Evolutionary conservation across 2,329 filamentous ascomycete genomes (phyloP), one percentile per base, ranked within the genome.

Genomic region (Calonectria henricotiae): DNA sequence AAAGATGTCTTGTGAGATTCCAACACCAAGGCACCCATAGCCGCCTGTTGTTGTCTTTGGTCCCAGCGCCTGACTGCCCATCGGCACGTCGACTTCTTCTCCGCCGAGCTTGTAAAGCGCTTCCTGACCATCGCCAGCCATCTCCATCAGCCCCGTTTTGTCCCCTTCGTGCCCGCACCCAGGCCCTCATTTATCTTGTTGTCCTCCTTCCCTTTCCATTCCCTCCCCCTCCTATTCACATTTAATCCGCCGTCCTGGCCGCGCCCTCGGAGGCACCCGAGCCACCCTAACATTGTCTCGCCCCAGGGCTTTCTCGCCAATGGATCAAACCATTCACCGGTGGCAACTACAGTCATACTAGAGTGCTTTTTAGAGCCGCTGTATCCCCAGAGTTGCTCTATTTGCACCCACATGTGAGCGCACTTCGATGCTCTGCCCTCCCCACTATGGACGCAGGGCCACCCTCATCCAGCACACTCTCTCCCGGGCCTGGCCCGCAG

Each of bases 401-500:
- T 30, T 67, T 51, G 66, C 65, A 68, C 63, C 70, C 69, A 71
- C 62, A 75, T 77, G 74, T 72, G 74, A 73, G 62, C 68, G 62
- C 68, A 68, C 68, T 39, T 70, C 46, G 62, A 71, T 69, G 68
- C 63, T 58, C 47, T 61, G 51, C 63, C 67, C 67, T 72, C 60
- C 62, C 69, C 74, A 77, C 60, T 71, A 78, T 78, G 76, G 77
- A 78, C 67, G 55, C 68, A 65, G 75, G 71, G 73, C 73, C 68
- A 73, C 70, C 76, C 23, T 70, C 76, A 70, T 78, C 73, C 55
- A 75, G 66, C 69, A 81, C 81, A 66, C 79, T 78, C 75, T 82
- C 81, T 69, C 77, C 79, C 66, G 80, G 79, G 61, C 77, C 81
- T 51, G 78, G 78, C 70, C 73, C 77, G 51, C 79, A 80, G 39